Evolutionary conservation across 805 yeast species (phyloP).

Genomic region (Saccharomycopsis selenospora): DNA sequence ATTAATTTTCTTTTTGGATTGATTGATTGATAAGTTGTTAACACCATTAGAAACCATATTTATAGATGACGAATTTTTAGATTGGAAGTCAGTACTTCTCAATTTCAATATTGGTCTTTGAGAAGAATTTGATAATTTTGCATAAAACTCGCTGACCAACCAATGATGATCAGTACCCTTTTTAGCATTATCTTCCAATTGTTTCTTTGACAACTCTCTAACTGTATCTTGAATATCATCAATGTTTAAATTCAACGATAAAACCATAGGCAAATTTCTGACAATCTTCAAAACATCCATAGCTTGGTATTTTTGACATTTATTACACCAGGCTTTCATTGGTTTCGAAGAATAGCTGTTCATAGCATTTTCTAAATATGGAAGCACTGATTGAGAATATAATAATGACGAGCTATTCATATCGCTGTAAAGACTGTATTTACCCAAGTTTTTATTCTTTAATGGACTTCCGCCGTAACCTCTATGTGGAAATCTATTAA

Average conservation of each 20-base stretch:
- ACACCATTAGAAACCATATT: background rate
- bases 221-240: conserved; percentile 49
- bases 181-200: conserved; percentile 2
- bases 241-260: conserved; percentile 54
- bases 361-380: conserved; percentile 57
- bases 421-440: conserved; percentile 4
- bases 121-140: conserved; percentile 29
- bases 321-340: conserved; percentile 45
- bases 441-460: conserved; percentile 1
- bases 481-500: background rate
- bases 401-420: conserved; percentile 3
- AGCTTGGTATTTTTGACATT: conserved; percentile 43
- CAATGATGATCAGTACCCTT: conserved; percentile 33
- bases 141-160: conserved; percentile 57
- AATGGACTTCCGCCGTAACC: background rate
- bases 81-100: conserved; percentile 26
- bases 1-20: background rate
- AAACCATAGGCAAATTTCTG: conserved; percentile 53
- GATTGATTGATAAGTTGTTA: background rate
- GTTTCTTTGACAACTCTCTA: conserved; percentile 26
- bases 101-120: conserved; percentile 34
- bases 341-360: conserved; percentile 37
- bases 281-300: conserved; percentile 48
- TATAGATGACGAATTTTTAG: conserved; percentile 6
- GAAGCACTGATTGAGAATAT: conserved; percentile 33